Percentiles rank a stretch among this genome's conserved stretches.
phyloP scores from a whole-genome alignment of 2,329 filamentous ascomycete species.

The Alternaria conjuncta region DNA sequence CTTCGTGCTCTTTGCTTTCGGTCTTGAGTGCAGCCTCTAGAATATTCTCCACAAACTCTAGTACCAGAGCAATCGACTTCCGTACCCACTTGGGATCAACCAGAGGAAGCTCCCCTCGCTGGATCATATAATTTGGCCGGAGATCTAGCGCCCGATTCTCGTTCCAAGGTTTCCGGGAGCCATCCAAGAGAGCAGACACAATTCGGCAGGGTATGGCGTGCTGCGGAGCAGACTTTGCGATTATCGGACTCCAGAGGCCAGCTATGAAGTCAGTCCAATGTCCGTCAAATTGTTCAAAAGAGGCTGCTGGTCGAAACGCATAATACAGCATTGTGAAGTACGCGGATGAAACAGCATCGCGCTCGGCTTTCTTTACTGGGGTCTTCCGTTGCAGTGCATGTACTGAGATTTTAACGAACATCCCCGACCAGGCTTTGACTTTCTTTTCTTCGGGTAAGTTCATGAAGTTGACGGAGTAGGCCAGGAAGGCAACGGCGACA shows the following conservation, averaged over 20 bases:
- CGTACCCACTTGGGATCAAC: conserved; percentile 89
- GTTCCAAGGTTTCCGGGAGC: conserved; percentile 70
- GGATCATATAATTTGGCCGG: conserved; percentile 53
- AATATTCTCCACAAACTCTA: conserved; percentile 65
- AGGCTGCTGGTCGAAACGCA: conserved; percentile 70
- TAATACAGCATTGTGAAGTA: conserved; percentile 64
- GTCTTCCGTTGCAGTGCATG: conserved; percentile 49
- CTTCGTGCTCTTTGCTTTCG: conserved; percentile 37
- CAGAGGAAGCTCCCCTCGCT: conserved; percentile 77
- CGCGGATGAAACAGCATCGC: conserved; percentile 68
- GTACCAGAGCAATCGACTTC: conserved; percentile 69
- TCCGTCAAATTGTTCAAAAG: conserved; percentile 69
- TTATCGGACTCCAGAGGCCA: conserved; percentile 61
- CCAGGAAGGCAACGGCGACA: conserved; percentile 82
- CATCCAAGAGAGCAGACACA: conserved; percentile 74
- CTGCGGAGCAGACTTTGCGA: conserved; percentile 25
- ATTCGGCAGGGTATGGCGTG: conserved; percentile 61
- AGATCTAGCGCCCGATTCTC: conserved; percentile 72
- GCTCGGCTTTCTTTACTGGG: conserved; percentile 70
- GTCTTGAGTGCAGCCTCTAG: conserved; percentile 59
- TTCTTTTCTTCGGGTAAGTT: conserved; percentile 46
- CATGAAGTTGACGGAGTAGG: conserved; percentile 72
- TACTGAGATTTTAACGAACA: conserved; percentile 36
- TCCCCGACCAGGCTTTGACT: conserved; percentile 50
- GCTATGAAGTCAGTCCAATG: conserved; percentile 81